A percentile compares a stretch with the other conserved stretches of the same genome.
phyloP scores from a whole-genome alignment of 164 flowering plant genomes.

The Euptelea pleiosperma region DNA sequence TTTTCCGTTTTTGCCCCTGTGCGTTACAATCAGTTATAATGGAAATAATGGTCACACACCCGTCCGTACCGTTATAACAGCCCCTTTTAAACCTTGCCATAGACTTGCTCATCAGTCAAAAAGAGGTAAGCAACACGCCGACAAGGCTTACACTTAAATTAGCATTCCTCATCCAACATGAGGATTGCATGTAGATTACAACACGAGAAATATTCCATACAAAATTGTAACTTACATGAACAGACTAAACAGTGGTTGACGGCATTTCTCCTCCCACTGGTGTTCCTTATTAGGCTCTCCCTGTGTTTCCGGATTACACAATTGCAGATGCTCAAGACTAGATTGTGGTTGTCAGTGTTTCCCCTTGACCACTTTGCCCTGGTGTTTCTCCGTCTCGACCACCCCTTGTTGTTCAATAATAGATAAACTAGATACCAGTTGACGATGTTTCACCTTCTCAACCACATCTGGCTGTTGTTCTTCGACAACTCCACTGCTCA shows the following conservation, averaged over 20 bases:
- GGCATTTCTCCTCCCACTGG: conserved; percentile 1
- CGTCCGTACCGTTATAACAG: too few relatives aligned
- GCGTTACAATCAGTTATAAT: too few relatives aligned
- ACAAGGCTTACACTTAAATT: neutral
- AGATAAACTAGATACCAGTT: too few relatives aligned
- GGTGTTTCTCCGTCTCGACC: neutral
- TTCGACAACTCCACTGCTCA: conserved; percentile 31
- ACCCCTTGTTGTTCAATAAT: neutral
- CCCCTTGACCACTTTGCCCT: neutral
- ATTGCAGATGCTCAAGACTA: neutral
- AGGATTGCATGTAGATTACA: neutral
- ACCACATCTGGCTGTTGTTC: conserved; percentile 1
- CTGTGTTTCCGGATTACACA: too few relatives aligned
- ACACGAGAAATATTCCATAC: neutral
- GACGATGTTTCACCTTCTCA: too few relatives aligned
- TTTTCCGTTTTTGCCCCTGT: too few relatives aligned
- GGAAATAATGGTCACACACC: too few relatives aligned
- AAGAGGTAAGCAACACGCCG: too few relatives aligned
- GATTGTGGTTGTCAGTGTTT: neutral
- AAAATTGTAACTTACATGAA: conserved; percentile 11
- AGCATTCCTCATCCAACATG: neutral
- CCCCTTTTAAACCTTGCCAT: too few relatives aligned
- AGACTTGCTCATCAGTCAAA: too few relatives aligned
- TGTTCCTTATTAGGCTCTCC: neutral
- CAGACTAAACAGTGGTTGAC: conserved; percentile 8